Evolutionary conservation across 2,329 filamentous ascomycete species (phyloP), one percentile per base, ranked within the genome.

Genomic region (Elsinoe australis): DNA sequence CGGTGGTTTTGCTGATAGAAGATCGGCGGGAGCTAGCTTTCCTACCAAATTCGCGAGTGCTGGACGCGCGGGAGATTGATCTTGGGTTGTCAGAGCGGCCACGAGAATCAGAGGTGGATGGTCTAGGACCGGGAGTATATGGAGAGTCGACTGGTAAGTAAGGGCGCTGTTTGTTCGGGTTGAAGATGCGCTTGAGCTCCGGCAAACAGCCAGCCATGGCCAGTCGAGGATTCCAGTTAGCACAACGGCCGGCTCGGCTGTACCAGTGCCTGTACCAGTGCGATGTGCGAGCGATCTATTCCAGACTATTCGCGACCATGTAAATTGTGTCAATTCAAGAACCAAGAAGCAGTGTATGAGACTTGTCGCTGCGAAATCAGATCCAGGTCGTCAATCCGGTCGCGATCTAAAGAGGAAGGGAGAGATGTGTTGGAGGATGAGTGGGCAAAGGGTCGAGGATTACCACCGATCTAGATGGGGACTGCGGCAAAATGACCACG

Each of bases 171-270:
- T 48, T 39, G 44, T 47, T 34, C 24, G 45, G 45, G 24, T 39
- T 48, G 33, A 36, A 31, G 8, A 48, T 24, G 17, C 45, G 45
- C 17, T 39, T 31, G 33, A 48, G 33, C 24, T 31, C 32, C 18
- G 45, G 45, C 32, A 48, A 39, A 19, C 45, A 48, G 31, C 44
- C 44, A 34, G 44, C 44, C 44, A 47, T 47, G 41, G 21, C 41
- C 26, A 22, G n/a, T n/a, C n/a, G n/a, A 5, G 14, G 28, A 31
- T 31, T 26, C 26, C 15, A n/a, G 19, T 17, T 5, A 26, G 29
- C 44, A 35, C 44, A 47, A 36, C 29, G 32, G 32, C 19, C 26
- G 18, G 41, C 26, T 33, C 26, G 41, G 26, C 29, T 21, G 18
- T 21, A 12, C 12, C 10, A 45, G 28, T 31, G 29, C 32, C 21